These are phyloP conservation scores for Paraglomus occultum DNA, from an alignment of 192 early-diverging fungal species.

Conservation along the genomic window DNA sequence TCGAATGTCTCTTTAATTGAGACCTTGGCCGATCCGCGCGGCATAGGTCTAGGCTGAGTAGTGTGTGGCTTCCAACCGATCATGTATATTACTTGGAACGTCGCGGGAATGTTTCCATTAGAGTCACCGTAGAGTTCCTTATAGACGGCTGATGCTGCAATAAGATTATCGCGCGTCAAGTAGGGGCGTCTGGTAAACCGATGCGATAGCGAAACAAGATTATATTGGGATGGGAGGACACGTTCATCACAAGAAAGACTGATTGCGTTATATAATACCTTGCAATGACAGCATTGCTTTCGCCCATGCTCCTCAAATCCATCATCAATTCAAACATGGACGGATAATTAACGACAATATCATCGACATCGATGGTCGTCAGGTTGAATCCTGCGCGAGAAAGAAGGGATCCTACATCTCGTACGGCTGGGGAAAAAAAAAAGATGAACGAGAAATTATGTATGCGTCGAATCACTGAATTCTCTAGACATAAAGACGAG, in stretches of 20 bases:
- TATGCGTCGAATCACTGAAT: background rate
- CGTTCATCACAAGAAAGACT: conserved; percentile 39
- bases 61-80: conserved; percentile 95
- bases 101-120: conserved; percentile 89
- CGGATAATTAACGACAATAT: conserved; percentile 88
- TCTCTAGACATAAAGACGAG: too few relatives aligned
- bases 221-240: conserved; percentile 75
- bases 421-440: conserved; percentile 43
- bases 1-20: conserved; percentile 74
- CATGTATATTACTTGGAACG: conserved; percentile 76
- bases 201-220: conserved; percentile 70
- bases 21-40: conserved; percentile 74
- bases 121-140: conserved; percentile 85
- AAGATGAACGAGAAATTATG: background rate
- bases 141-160: conserved; percentile 85
- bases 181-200: conserved; percentile 52
- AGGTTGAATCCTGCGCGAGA: conserved; percentile 83
- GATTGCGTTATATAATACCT: conserved; percentile 42
- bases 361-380: conserved; percentile 93
- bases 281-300: conserved; percentile 82
- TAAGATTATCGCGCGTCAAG: conserved; percentile 77
- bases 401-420: conserved; percentile 77
- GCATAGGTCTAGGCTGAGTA: conserved; percentile 78
- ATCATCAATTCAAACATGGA: conserved; percentile 87
- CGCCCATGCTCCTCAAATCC: conserved; percentile 92